Conservation (phyloP, 371 early-diverging fungal species). For the Mortierella sp. region DNA sequence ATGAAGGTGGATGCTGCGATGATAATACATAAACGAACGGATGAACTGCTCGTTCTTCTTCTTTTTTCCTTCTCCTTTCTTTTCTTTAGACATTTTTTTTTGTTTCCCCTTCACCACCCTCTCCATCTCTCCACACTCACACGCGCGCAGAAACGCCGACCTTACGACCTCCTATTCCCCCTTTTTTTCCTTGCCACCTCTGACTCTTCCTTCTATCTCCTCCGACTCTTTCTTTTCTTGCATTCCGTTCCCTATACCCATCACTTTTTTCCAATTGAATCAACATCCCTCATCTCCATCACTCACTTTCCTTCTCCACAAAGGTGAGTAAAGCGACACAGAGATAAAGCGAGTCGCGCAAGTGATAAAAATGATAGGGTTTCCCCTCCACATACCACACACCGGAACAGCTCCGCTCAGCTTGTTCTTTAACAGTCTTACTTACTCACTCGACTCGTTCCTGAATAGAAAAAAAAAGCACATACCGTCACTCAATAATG, state of each 20-base stretch:
- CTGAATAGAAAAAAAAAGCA: not conserved
- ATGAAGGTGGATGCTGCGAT: not conserved
- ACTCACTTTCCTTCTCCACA: not conserved
- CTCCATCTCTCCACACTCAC: constrained; percentile 8
- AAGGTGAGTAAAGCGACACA: not conserved
- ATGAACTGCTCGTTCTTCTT: not conserved
- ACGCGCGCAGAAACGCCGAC: not conserved
- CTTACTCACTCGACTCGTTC: not conserved
- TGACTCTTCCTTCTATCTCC: not conserved
- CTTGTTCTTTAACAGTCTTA: constrained; percentile 6
- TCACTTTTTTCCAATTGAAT: not conserved
- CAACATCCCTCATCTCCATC: not conserved
- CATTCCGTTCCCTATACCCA: not conserved
- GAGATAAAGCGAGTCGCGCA: not conserved
- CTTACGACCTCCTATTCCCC: constrained; percentile 11
- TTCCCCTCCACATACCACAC: not conserved
- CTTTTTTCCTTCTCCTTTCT: constrained; percentile 16
- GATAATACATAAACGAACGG: not conserved
- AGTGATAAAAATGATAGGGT: not conserved
- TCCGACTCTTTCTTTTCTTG: not conserved
- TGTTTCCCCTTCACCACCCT: not conserved
- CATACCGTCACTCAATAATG: constrained; percentile 16
- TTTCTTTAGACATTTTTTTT: constrained; percentile 25
- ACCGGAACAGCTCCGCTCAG: not conserved
- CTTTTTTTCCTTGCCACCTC: not conserved